Percentiles rank a stretch among this genome's conserved stretches.
phyloP scores from a whole-genome alignment of 257 asterid genomes.

The Cruciata laevipes region DNA sequence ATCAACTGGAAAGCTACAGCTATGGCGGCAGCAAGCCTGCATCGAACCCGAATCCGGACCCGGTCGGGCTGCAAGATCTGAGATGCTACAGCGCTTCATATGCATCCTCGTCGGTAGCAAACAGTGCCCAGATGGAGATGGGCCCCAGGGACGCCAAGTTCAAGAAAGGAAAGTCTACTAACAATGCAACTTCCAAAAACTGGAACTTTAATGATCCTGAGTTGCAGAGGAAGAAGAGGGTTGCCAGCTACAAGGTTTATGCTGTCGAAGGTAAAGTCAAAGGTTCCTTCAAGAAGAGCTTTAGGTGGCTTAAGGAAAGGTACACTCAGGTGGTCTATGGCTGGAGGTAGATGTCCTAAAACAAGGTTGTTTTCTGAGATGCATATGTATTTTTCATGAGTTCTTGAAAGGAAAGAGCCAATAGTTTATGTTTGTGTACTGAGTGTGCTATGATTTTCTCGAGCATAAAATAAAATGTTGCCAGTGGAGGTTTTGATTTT shows the following conservation, averaged over 20 bases:
- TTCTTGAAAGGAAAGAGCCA: not conserved
- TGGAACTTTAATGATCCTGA: slow-evolving; percentile 69
- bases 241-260: slow-evolving; percentile 70
- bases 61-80: slow-evolving; percentile 55
- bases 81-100: slow-evolving; percentile 67
- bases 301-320: slow-evolving; percentile 63
- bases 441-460: not conserved
- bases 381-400: slow-evolving; percentile 3
- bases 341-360: slow-evolving; percentile 8
- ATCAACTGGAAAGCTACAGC: slow-evolving; percentile 26
- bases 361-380: not conserved
- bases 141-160: slow-evolving; percentile 44
- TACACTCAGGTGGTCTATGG: slow-evolving; percentile 40
- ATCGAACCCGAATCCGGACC: slow-evolving; percentile 25
- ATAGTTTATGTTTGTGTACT: not conserved
- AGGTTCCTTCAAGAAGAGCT: slow-evolving; percentile 63
- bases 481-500: not conserved
- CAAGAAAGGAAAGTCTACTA: slow-evolving; percentile 64
- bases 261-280: slow-evolving; percentile 69
- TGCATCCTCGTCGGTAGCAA: slow-evolving; percentile 35
- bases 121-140: slow-evolving; percentile 31
- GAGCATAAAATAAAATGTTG: not conserved
- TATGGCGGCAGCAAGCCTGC: slow-evolving; percentile 10
- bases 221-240: slow-evolving; percentile 79
- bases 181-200: slow-evolving; percentile 35